Base-by-base conservation (phyloP, 306 rosid genomes). In the Quercus ilex region DNA sequence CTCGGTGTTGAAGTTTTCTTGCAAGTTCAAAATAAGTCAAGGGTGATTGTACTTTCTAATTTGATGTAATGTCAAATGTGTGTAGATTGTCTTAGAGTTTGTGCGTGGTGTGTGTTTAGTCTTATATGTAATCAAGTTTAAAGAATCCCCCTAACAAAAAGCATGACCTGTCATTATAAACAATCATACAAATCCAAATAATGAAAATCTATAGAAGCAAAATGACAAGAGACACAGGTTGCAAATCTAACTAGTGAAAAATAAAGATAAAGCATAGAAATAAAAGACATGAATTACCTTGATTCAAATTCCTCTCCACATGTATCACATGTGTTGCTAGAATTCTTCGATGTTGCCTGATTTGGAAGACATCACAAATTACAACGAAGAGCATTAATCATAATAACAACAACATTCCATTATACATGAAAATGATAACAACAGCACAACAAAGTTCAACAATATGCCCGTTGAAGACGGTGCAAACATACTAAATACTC, bases 281-380 rank as follows among this genome's bases (percentile, higher is more conserved):
- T 38, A 70, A 19, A 73, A 41, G 35, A 38, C 26, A 11, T 71
- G 67, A 62, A 51, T 64, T 90, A 96, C 98, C 94, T 95, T 25
- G 99, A 87, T 43, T 88, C 98, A 83, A 96, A 96, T 64, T 96
- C 97, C 87, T 87, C 94, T 30, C 93, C 97, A 55, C 98, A 93
- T 8, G 91, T 51, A 6, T 89, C 97, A 15, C 99, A 96, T 13
- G 31, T 8, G 77, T 89, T 87, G 83, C 85, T 80, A 55, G 83
- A 74, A 79, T 90, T 86, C 88, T 89, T 92, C 1, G 85, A 79
- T 26, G 85, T 58, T 71, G 67, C 89, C 98, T 88, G 80, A 81
- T 75, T 79, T 49, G 63, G 81, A 56, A 87, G 73, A 55, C 21
- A 73, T 30, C 63, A 75, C 21, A 75, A 30, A 46, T 63, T 58